A percentile compares a stretch with the other conserved stretches of the same genome.
These are phyloP conservation scores for Noccaea bulbosa DNA, from an alignment of 345 rosid genomes.

Conservation along the genomic window DNA sequence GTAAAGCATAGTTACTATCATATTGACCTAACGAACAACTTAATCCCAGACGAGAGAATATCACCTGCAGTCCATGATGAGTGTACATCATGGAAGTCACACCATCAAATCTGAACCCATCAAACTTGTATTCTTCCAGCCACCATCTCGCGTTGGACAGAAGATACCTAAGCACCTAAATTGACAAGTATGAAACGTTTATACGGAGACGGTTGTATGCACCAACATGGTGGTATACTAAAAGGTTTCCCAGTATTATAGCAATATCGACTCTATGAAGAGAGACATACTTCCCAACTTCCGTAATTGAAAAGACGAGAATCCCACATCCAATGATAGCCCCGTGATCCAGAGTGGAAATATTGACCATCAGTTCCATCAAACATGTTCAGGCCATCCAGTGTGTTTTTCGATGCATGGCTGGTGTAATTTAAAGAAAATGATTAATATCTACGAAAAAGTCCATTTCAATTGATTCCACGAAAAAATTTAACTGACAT, in stretches of 20 bases:
- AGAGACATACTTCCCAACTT: constrained; percentile 87
- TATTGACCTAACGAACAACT: not conserved
- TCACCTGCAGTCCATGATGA: constrained; percentile 92
- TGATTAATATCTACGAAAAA: constrained; percentile 5
- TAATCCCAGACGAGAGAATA: constrained; percentile 9
- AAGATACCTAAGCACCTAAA: constrained; percentile 83
- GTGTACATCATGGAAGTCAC: constrained; percentile 99
- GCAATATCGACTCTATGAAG: constrained; percentile 14
- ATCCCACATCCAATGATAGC: constrained; percentile 99
- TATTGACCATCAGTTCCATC: constrained; percentile 95
- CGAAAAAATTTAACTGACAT: constrained; percentile 4
- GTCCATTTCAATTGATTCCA: constrained; percentile 2
- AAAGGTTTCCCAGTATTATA: constrained; percentile 22
- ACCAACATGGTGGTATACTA: constrained; percentile 27
- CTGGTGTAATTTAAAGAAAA: constrained; percentile 48
- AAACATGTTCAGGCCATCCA: constrained; percentile 96
- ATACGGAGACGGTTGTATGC: not conserved
- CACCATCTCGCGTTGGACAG: constrained; percentile 99
- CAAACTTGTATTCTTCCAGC: constrained; percentile 93
- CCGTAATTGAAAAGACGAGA: constrained; percentile 98
- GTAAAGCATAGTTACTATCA: not conserved
- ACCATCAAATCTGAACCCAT: constrained; percentile 98
- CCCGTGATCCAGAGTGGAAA: constrained; percentile 84
- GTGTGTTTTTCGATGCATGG: constrained; percentile 87
- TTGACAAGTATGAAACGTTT: not conserved